Conservation (phyloP, 2,329 filamentous ascomycete species). For the Talaromyces sp. region DNA sequence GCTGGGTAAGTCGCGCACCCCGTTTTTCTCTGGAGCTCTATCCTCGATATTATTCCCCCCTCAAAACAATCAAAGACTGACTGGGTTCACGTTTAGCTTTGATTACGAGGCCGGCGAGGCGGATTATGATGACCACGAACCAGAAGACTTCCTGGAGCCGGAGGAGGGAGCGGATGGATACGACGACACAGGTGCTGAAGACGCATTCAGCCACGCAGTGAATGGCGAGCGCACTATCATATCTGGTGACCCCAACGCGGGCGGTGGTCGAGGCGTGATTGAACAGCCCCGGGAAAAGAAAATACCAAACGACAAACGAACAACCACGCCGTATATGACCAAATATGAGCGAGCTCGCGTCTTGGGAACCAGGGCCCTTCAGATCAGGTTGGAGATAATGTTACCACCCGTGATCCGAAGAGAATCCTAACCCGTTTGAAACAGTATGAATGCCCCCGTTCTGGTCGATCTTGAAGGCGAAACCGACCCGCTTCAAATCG, state of each 20-base stretch:
- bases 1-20: constrained; percentile 47
- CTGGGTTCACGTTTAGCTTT: constrained; percentile 28
- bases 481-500: constrained; percentile 95
- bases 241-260: constrained; percentile 50
- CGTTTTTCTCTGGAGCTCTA: neutral
- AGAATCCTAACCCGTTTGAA: constrained; percentile 15
- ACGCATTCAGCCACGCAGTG: constrained; percentile 29
- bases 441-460: constrained; percentile 93
- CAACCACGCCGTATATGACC: constrained; percentile 97
- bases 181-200: constrained; percentile 36
- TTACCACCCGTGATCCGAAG: neutral
- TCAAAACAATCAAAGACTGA: constrained; percentile 17
- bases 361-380: constrained; percentile 83
- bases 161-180: constrained; percentile 56
- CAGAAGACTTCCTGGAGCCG: constrained; percentile 54
- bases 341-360: constrained; percentile 97
- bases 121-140: constrained; percentile 63
- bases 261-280: constrained; percentile 50
- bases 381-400: constrained; percentile 72
- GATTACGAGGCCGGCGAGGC: constrained; percentile 56
- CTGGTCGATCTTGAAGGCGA: constrained; percentile 95
- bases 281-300: constrained; percentile 69
- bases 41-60: neutral
- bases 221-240: constrained; percentile 40
- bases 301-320: constrained; percentile 80